Evolutionary conservation across 2,329 filamentous ascomycete species (phyloP).

Genomic region (Aspergillus sp.): DNA sequence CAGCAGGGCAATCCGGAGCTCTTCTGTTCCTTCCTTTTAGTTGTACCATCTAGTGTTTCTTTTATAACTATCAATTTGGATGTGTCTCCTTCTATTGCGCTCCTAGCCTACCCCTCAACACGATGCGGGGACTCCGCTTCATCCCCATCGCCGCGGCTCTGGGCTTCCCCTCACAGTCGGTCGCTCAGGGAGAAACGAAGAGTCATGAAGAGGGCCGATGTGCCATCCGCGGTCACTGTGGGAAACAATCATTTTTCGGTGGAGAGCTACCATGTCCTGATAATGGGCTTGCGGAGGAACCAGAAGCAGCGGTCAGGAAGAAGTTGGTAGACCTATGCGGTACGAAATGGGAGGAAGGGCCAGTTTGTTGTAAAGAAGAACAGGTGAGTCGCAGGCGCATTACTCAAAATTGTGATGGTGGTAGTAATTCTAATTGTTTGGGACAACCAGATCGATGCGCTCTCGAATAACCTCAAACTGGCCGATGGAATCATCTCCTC

Average conservation of each 20-base stretch:
- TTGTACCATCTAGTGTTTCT: neutral
- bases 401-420: too few species aligned
- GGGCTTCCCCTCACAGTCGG: conserved; percentile 26
- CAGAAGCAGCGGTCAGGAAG: conserved; percentile 68
- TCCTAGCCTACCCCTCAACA: conserved; percentile 9
- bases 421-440: neutral
- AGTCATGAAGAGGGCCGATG: conserved; percentile 86
- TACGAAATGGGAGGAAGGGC: conserved; percentile 76
- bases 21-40: neutral
- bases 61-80: neutral
- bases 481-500: conserved; percentile 87
- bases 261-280: conserved; percentile 89
- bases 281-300: conserved; percentile 77
- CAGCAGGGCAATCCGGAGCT: conserved; percentile 27
- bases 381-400: conserved; percentile 54
- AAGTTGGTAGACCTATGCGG: conserved; percentile 86
- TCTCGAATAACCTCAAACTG: conserved; percentile 81
- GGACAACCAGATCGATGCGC: conserved; percentile 64
- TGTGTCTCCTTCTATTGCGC: neutral
- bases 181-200: conserved; percentile 36
- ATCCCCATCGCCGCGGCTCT: conserved; percentile 28
- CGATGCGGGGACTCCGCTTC: conserved; percentile 33
- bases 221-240: conserved; percentile 87
- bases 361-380: conserved; percentile 79
- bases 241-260: conserved; percentile 86